Conservation (phyloP, 345 rosid genomes). For the Linum trigynum region DNA sequence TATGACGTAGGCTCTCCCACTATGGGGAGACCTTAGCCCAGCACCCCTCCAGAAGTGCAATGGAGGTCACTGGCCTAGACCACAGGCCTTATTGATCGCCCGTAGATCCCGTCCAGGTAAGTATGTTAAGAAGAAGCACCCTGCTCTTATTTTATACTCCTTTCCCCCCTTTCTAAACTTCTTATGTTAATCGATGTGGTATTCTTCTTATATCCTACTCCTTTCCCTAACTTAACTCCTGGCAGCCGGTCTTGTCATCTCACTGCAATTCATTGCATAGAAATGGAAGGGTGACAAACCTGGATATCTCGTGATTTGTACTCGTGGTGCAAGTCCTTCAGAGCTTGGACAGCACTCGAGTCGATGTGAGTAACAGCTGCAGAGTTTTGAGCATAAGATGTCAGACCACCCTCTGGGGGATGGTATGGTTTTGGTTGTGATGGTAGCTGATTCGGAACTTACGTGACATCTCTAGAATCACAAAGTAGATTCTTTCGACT, state of each 20-base stretch:
- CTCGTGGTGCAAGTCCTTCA: conserved; percentile 4
- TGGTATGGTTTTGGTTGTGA: neutral
- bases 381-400: neutral
- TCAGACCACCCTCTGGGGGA: neutral
- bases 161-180: too few relatives aligned
- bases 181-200: too few relatives aligned
- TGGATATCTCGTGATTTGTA: conserved; percentile 1
- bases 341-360: conserved; percentile 3
- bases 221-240: neutral
- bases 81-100: too few relatives aligned
- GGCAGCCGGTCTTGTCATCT: neutral
- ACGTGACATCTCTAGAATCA: conserved; percentile 5
- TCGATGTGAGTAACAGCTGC: conserved; percentile 4
- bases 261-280: too few relatives aligned
- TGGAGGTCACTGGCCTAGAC: too few relatives aligned
- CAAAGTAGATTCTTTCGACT: conserved; percentile 6
- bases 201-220: too few relatives aligned
- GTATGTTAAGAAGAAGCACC: too few relatives aligned
- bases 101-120: too few relatives aligned
- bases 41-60: neutral
- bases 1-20: conserved; percentile 8
- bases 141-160: too few relatives aligned
- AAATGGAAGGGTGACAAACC: neutral
- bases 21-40: conserved; percentile 2
- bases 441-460: neutral